Evolutionary conservation across 257 asterid species (phyloP).

Genomic region (Orobanche coerulescens): DNA sequence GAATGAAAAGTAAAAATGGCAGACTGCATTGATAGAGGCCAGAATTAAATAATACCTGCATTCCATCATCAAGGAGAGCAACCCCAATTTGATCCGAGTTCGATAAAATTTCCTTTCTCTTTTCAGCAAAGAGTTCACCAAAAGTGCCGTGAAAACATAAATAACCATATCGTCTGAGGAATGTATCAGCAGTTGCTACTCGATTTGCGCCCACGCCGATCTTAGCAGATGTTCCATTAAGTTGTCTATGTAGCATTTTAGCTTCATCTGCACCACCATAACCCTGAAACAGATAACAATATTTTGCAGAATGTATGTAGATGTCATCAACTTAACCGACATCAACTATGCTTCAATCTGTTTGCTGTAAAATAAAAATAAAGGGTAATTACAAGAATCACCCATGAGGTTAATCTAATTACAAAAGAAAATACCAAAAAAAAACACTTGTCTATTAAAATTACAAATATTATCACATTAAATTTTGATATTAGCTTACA

Average conservation of each 20-base stretch:
- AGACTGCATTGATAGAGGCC: not conserved
- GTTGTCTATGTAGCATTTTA: slow-evolving; percentile 80
- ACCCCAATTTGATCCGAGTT: slow-evolving; percentile 39
- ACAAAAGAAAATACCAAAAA: too few relatives aligned
- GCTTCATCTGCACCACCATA: slow-evolving; percentile 96
- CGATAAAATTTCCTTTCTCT: slow-evolving; percentile 17
- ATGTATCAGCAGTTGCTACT: slow-evolving; percentile 47
- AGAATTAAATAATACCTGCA: slow-evolving; percentile 63
- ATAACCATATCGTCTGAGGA: slow-evolving; percentile 46
- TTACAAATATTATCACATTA: too few relatives aligned
- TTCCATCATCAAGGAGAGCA: slow-evolving; percentile 86
- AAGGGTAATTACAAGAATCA: too few relatives aligned
- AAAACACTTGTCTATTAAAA: too few relatives aligned
- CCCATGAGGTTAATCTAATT: too few relatives aligned
- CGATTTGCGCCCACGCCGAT: slow-evolving; percentile 84
- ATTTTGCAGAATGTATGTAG: slow-evolving; percentile 5
- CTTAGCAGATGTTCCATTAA: slow-evolving; percentile 44
- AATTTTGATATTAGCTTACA: too few relatives aligned
- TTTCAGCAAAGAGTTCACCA: slow-evolving; percentile 22
- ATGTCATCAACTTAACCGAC: not conserved
- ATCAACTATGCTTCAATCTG: not conserved
- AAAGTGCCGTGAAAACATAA: slow-evolving; percentile 16
- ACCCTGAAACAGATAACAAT: slow-evolving; percentile 39
- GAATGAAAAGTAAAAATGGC: not conserved
- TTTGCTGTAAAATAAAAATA: not conserved